Evolutionary conservation across 2,329 filamentous ascomycete genomes (phyloP).

Genomic region (Aureobasidium sp.): DNA sequence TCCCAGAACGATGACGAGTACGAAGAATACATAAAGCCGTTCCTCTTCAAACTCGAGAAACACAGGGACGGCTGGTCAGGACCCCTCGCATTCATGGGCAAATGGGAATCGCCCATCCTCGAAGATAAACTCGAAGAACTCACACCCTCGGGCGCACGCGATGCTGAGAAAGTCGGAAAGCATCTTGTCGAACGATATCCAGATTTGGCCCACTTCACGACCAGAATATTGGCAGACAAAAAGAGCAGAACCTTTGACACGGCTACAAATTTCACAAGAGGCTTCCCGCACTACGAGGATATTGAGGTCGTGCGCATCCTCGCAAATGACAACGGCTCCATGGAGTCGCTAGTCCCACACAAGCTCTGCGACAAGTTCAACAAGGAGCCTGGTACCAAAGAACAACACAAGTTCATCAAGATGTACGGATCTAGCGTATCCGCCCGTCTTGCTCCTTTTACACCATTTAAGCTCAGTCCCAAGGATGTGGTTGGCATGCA

Average conservation of each 20-base stretch:
- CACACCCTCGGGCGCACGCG: slow-evolving; percentile 17
- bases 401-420: slow-evolving; percentile 27
- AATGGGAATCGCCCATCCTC: slow-evolving; percentile 18
- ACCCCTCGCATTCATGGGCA: slow-evolving; percentile 15
- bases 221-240: slow-evolving; percentile 22
- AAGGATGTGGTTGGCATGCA: slow-evolving; percentile 19
- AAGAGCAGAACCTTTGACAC: slow-evolving; percentile 32
- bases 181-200: slow-evolving; percentile 19
- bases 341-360: slow-evolving; percentile 24
- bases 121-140: slow-evolving; percentile 18
- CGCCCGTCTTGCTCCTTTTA: slow-evolving; percentile 20
- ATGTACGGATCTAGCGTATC: slow-evolving; percentile 26
- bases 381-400: slow-evolving; percentile 27
- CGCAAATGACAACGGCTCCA: neutral
- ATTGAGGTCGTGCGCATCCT: slow-evolving; percentile 31
- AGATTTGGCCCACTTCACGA: slow-evolving; percentile 11
- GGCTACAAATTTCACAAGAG: slow-evolving; percentile 26
- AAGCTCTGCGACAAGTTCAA: slow-evolving; percentile 30
- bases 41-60: slow-evolving; percentile 33
- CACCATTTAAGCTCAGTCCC: slow-evolving; percentile 15
- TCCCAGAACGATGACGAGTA: slow-evolving; percentile 50
- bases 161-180: slow-evolving; percentile 17
- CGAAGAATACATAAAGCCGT: slow-evolving; percentile 51
- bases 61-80: slow-evolving; percentile 17
- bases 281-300: slow-evolving; percentile 24